Conservation (phyloP, 2,329 filamentous ascomycete species). For the Stachybotrys chartarum region DNA sequence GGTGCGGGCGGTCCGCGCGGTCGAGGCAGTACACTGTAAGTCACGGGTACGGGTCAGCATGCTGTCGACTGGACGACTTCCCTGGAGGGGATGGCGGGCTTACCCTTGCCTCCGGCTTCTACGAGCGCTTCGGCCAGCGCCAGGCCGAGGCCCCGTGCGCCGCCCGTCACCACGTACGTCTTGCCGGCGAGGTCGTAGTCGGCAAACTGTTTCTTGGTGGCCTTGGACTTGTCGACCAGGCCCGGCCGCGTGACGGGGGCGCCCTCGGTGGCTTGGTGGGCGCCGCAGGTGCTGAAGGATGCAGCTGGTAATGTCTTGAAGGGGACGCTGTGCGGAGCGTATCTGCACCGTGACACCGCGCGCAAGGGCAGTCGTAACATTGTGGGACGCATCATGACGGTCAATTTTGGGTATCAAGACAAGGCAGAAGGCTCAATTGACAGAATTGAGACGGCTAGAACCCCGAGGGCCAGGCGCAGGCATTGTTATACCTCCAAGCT, state of each 20-base stretch:
- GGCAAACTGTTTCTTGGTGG: conserved; percentile 30
- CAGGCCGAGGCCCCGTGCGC: conserved; percentile 65
- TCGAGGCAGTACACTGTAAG: conserved; percentile 50
- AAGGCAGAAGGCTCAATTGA: background rate
- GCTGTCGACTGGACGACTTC: background rate
- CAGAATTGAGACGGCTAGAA: background rate
- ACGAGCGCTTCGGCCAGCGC: conserved; percentile 66
- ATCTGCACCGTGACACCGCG: background rate
- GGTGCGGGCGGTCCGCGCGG: conserved; percentile 37
- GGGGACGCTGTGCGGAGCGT: background rate
- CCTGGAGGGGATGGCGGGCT: background rate
- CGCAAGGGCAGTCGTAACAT: background rate
- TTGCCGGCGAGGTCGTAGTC: conserved; percentile 66
- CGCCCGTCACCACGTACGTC: conserved; percentile 64
- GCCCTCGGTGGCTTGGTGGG: background rate
- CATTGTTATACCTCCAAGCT: background rate
- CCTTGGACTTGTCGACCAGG: background rate
- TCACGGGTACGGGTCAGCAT: background rate
- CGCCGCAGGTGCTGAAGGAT: background rate
- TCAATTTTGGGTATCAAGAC: background rate
- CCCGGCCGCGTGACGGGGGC: background rate
- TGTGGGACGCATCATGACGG: background rate
- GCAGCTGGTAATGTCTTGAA: background rate
- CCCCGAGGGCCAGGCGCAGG: too few relatives aligned
- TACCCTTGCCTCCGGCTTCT: conserved; percentile 65